Evolutionary conservation across 257 asterid genomes (phyloP), one percentile per base, ranked within the genome.

Genomic region (Mitragyna speciosa): DNA sequence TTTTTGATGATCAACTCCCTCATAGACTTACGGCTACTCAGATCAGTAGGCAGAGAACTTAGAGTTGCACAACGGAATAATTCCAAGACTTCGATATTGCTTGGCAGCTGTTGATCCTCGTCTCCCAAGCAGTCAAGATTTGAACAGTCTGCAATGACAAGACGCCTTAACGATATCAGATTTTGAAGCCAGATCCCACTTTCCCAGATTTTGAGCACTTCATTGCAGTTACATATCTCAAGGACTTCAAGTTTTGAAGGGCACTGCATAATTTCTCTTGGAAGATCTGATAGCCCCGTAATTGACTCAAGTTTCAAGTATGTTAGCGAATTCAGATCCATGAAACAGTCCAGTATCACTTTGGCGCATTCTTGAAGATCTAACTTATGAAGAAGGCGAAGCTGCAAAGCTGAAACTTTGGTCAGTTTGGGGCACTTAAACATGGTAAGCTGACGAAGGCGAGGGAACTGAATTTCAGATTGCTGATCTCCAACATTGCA

Each of bases 21-120:
- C 77, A 91, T 68, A 7, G 87, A 83, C 73, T 36, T 52, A 45
- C 87, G 85, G 76, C 47, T 80, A 85, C 90, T 84, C 82, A 89
- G 79, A 51, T 85, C 86, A 61, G 83, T 76, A 7, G 94, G 89
- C 70, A 91, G 90, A 80, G 86, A 76, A 41, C 58, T 59, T 19
- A 89, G 67, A 76, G 72, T 87, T 14, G 84, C 80, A 75, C 92
- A 91, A 22, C 83, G 81, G 59, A 91, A 89, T 76, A 91, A 79
- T 83, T 91, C 96, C 51, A 91, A 83, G 77, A 89, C 91, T 83
- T 89, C 91, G 56, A 91, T 91, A 74, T 85, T 89, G 84, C 82
- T 41, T 67, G 96, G 96, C 79, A 89, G 83, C 86, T 86, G 91
- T 24, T 80, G 81, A 51, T 86, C 92, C 47, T 88, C 92, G 71